A percentile compares a stretch with the other conserved stretches of the same genome.
Evolutionary conservation across 768 basidiomycete genomes (phyloP).

Genomic region (Erythrobasidium yunnanense): DNA sequence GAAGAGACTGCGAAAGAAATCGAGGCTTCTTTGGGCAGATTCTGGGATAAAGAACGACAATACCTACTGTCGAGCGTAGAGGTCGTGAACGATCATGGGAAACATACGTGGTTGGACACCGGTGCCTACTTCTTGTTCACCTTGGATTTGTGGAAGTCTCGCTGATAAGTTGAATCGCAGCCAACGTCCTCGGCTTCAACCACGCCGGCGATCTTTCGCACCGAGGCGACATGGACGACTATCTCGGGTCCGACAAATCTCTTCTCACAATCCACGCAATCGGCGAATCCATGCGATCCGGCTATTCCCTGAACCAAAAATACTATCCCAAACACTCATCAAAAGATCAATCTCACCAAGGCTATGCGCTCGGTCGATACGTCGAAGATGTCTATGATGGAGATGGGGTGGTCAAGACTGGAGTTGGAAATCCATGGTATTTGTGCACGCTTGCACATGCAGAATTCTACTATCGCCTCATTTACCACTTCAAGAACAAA

Average conservation of each 20-base stretch:
- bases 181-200: conserved; percentile 11
- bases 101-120: neutral
- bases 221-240: neutral
- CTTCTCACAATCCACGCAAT: conserved; percentile 28
- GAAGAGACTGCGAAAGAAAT: conserved; percentile 21
- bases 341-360: neutral
- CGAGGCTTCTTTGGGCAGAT: conserved; percentile 23
- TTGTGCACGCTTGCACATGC: conserved; percentile 31
- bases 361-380: conserved; percentile 34
- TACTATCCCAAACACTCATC: conserved; percentile 2
- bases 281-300: conserved; percentile 22
- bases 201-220: conserved; percentile 18
- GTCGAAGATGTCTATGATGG: conserved; percentile 37
- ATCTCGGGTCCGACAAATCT: conserved; percentile 27
- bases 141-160: no score
- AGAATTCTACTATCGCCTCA: conserved; percentile 31
- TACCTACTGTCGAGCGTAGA: neutral
- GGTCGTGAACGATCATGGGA: neutral
- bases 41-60: conserved; percentile 30
- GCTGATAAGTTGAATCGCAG: no score
- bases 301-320: conserved; percentile 33
- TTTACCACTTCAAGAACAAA: neutral
- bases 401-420: conserved; percentile 28
- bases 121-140: neutral
- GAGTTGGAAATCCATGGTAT: conserved; percentile 35